Evolutionary conservation across 495 filamentous ascomycete species (phyloP), one percentile per base, ranked within the genome.

Genomic region (Xylaria longipes): DNA sequence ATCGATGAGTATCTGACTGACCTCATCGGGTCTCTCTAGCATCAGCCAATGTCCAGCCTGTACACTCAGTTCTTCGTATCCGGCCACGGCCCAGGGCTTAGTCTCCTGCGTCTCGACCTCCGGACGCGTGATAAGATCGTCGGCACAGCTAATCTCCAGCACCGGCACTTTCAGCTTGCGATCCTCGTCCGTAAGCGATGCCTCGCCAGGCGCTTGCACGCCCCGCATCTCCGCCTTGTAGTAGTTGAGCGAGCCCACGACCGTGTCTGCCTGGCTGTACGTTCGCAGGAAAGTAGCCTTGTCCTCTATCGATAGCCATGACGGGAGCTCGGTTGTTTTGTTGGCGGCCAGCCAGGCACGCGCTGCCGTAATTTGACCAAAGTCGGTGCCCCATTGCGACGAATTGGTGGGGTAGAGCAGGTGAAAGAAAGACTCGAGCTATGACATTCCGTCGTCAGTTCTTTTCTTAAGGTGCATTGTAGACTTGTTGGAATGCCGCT

Each of bases 221-320:
- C 52, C 52, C 22, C 52, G 46, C n/a, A 68, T 29, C n/a, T 8
- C 12, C 29, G 46, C 45, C 65, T 68, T 68, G 37, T 68, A 68
- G 14, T 39, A 68, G 48, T 57, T 54, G 31, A 66, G 64, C 1
- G 43, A 12, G 39, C 9, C 45, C 6, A 20, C 5, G 3, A 37
- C 20, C 7, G 20, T n/a, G 27, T 33, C 17, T 35, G 43, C 25
- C 17, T 48, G 17, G 17, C 39, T 54, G 31, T 50, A 50, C 1
- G 20, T 35, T n/a, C 43, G 43, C 64, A 50, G 45, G 15, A 27
- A 46, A 43, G 43, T 9, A 9, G 25, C 62, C 39, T 65, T 45
- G 37, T 39, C 37, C 20, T 48, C 62, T 3, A 43, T 22, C 25
- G 27, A 65, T 35, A 65, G 22, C 39, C 43, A 65, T 0, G 62